These are phyloP conservation scores for Penicillium daleae DNA, from an alignment of 495 filamentous ascomycete species.

Conservation along the genomic window DNA sequence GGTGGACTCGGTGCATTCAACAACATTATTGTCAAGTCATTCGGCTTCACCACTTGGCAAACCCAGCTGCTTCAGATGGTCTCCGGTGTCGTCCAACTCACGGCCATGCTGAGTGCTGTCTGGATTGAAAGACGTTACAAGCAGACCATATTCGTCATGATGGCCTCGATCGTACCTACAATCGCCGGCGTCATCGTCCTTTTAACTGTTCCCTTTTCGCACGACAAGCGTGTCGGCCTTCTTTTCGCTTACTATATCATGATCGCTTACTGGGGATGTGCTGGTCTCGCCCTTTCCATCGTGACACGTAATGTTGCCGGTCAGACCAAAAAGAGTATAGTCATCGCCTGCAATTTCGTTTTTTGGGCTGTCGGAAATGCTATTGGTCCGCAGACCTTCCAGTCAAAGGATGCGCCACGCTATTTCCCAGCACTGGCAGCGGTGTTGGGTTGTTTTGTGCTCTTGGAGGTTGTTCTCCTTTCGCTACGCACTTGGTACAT, in stretches of 20 bases:
- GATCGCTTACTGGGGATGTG: constrained; percentile 48
- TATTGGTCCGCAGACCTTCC: constrained; percentile 51
- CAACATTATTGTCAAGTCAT: constrained; percentile 57
- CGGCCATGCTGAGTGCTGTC: constrained; percentile 61
- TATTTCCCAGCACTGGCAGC: constrained; percentile 46
- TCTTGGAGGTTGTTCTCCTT: constrained; percentile 33
- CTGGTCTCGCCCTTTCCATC: constrained; percentile 57
- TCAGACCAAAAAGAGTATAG: constrained; percentile 64
- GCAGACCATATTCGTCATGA: constrained; percentile 66
- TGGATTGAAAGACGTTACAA: constrained; percentile 62
- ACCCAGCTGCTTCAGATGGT: constrained; percentile 62
- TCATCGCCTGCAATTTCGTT: constrained; percentile 46
- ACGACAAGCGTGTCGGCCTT: constrained; percentile 50
- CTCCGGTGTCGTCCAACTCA: constrained; percentile 67
- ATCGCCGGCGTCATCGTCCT: constrained; percentile 27
- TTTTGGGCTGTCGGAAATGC: constrained; percentile 47
- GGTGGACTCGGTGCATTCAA: constrained; percentile 67
- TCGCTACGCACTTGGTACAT: constrained; percentile 36
- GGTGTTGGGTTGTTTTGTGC: constrained; percentile 39
- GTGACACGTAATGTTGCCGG: constrained; percentile 66
- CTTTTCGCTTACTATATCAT: constrained; percentile 64
- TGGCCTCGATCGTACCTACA: constrained; percentile 62
- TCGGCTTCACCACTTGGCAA: constrained; percentile 45
- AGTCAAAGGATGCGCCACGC: constrained; percentile 34
- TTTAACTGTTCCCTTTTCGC: constrained; percentile 24